Evolutionary conservation across 2,329 filamentous ascomycete genomes (phyloP).

Genomic region (Colletotrichum cereale): DNA sequence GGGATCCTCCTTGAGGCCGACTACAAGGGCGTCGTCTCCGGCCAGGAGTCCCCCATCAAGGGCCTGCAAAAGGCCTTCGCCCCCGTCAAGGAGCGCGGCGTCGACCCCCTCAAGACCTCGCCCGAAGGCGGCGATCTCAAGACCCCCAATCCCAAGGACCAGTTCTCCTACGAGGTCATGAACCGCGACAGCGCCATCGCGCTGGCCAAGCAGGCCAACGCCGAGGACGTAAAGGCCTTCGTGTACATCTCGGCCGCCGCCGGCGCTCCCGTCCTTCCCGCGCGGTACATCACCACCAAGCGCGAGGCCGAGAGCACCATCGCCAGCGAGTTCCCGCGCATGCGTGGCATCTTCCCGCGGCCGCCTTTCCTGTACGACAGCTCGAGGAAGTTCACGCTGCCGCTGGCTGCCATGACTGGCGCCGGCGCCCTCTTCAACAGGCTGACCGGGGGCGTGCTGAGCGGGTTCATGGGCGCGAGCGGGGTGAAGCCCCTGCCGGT

Average conservation of each 20-base stretch:
- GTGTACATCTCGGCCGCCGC: conserved; percentile 90
- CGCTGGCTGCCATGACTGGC: conserved; percentile 83
- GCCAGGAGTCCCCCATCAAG: conserved; percentile 83
- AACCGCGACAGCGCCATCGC: conserved; percentile 91
- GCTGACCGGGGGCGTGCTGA: conserved; percentile 80
- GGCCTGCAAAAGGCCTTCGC: conserved; percentile 86
- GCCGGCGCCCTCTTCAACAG: conserved; percentile 82
- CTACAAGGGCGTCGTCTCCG: conserved; percentile 92
- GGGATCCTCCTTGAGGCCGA: conserved; percentile 97
- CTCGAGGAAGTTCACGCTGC: conserved; percentile 84
- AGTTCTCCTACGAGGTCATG: conserved; percentile 97
- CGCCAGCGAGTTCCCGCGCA: conserved; percentile 75
- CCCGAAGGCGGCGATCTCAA: conserved; percentile 69
- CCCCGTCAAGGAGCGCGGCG: conserved; percentile 70
- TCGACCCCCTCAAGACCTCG: conserved; percentile 76
- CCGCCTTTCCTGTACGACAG: conserved; percentile 92
- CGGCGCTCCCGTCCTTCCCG: conserved; percentile 86
- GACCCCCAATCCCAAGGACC: conserved; percentile 75
- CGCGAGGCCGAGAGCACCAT: conserved; percentile 88
- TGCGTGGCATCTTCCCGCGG: conserved; percentile 86
- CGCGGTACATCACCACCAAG: conserved; percentile 91
- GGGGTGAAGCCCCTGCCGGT: conserved; percentile 89
- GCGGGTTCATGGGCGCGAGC: conserved; percentile 82
- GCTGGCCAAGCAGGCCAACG: conserved; percentile 81
- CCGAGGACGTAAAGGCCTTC: conserved; percentile 76